Evolutionary conservation across 23 red algal genomes (phyloP), one percentile per base, ranked within the genome.

Genomic region (Agarophyton chilense): DNA sequence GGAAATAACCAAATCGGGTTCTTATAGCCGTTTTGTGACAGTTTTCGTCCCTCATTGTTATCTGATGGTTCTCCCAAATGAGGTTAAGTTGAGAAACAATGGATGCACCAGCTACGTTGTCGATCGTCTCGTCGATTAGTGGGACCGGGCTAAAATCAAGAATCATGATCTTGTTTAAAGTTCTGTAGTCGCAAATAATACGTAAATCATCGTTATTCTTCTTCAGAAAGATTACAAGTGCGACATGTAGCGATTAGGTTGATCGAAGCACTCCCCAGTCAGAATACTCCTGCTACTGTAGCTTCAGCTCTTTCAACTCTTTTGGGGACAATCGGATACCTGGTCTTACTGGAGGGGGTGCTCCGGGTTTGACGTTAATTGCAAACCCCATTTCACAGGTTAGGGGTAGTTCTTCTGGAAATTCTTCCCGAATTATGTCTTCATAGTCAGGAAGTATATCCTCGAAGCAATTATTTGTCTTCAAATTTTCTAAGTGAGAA

Each of bases 221-320:
- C 25, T 64, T 45, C 40, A 71, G 0, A 24, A 84, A 84, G 44
- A 84, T 68, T 17, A 83, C 79, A 35, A 1, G 79, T 39, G 79
- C 52, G 16, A 0, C 52, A 43, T 52, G 52, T 11, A 22, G 77
- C 17, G 77, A 81, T 53, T 26, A 9, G 31, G 47, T 58, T 10
- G 49, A 50, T 14, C 77, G 40, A 10, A 81, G 9, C 38, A 81
- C n/a, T 34, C 77, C 77, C 58, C 26, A 58, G 49, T 81, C 34
- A n/a, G 58, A 10, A 11, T 42, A 83, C 39, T 62, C 19, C 34
- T 86, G 41, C 22, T 73, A 8, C 43, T 86, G 0, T 16, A 4
- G 1, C 28, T 86, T 72, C 58, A 86, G 63, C 43, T 86, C 46
- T 62, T 34, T 40, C 39, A 64, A 10, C 44, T 47, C 44, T 12